Evolutionary conservation across 1,284 basidiomycete genomes (phyloP).

Genomic region (Sparassis latifolia): DNA sequence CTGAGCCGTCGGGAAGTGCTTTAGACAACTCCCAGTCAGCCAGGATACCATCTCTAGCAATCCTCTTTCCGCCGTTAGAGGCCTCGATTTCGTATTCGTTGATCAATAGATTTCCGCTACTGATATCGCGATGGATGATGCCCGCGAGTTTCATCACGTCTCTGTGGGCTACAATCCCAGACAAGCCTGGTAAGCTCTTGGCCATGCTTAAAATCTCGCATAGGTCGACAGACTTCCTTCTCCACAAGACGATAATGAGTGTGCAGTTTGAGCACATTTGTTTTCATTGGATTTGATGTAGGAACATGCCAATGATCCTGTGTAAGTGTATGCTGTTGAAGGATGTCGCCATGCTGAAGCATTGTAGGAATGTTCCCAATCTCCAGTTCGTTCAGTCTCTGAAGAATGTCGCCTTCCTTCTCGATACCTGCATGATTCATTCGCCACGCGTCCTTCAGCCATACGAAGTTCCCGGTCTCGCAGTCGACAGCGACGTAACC

Average conservation of each 20-base stretch:
- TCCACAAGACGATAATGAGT: background rate
- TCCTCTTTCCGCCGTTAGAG: background rate
- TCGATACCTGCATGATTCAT: background rate
- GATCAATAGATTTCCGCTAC: background rate
- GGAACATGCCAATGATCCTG: background rate
- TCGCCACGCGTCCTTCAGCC: constrained; percentile 9
- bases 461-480: background rate
- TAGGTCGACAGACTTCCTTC: background rate
- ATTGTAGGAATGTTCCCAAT: constrained; percentile 7
- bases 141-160: background rate
- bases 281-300: background rate
- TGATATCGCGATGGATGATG: background rate
- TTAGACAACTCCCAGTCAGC: background rate
- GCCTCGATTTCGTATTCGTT: background rate
- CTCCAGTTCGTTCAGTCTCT: constrained; percentile 1
- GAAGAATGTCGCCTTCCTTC: constrained; percentile 3
- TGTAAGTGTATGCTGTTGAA: background rate
- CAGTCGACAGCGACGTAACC: too few species aligned
- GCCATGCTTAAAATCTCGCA: constrained; percentile 4
- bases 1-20: background rate
- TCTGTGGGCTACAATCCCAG: background rate
- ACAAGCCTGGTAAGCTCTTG: constrained; percentile 2
- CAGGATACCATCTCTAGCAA: background rate
- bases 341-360: constrained; percentile 7
- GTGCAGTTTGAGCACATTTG: background rate